Conservation (phyloP, 2,329 filamentous ascomycete species). For the Xylariaceae sp. region DNA sequence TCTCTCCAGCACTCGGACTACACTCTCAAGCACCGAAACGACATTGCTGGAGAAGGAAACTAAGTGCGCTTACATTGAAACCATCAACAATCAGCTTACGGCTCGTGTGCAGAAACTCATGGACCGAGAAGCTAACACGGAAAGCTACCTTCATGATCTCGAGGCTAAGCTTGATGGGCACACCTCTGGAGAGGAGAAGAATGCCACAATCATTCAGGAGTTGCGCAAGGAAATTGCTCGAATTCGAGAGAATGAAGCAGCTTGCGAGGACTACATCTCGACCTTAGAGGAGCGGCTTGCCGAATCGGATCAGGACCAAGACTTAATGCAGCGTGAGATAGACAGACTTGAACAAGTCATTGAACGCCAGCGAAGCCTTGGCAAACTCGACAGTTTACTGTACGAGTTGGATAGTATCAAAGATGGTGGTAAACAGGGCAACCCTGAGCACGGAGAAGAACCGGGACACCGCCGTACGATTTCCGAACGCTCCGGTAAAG, state of each 20-base stretch:
- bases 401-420: conserved; percentile 82
- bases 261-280: conserved; percentile 94
- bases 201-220: conserved; percentile 76
- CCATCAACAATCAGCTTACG: conserved; percentile 84
- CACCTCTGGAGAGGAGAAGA: conserved; percentile 87
- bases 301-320: conserved; percentile 91
- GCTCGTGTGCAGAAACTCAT: conserved; percentile 84
- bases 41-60: conserved; percentile 87
- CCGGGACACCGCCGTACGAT: conserved; percentile 41
- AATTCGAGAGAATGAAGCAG: conserved; percentile 81
- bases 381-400: conserved; percentile 87
- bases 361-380: conserved; percentile 88
- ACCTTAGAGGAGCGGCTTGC: conserved; percentile 92
- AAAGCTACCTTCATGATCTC: conserved; percentile 86
- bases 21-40: conserved; percentile 79
- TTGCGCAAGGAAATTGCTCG: conserved; percentile 87
- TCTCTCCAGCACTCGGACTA: conserved; percentile 78
- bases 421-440: conserved; percentile 45
- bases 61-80: conserved; percentile 88
- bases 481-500: conserved; percentile 50
- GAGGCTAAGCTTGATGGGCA: conserved; percentile 88
- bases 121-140: conserved; percentile 86
- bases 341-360: conserved; percentile 91
- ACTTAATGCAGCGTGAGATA: conserved; percentile 95
- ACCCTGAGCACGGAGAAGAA: conserved; percentile 36